These are phyloP conservation scores for Cudoniella acicularis DNA, from an alignment of 495 filamentous ascomycete species.

Conservation along the genomic window DNA sequence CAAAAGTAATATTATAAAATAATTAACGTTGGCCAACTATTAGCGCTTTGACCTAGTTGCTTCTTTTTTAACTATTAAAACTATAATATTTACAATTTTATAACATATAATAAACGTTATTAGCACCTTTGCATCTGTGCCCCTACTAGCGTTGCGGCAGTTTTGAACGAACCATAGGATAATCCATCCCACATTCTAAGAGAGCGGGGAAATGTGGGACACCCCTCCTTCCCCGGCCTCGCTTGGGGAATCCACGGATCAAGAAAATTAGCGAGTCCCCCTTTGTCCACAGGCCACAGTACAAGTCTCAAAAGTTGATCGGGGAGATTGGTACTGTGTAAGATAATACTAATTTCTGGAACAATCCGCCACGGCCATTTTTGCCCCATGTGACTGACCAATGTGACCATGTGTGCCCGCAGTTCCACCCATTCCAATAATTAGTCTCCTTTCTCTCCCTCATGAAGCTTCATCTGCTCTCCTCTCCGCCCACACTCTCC, in stretches of 20 bases:
- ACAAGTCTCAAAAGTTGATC: not conserved
- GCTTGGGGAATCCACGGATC: not conserved
- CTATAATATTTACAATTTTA: not conserved
- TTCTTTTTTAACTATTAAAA: not conserved
- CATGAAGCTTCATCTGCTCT: not conserved
- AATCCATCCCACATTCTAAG: not conserved
- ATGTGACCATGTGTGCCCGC: not conserved
- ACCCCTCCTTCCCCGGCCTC: not conserved
- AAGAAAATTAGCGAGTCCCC: not conserved
- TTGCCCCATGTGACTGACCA: not conserved
- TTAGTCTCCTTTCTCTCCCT: not conserved
- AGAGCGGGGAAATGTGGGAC: not conserved
- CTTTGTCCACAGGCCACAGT: not conserved
- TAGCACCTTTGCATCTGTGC: not conserved
- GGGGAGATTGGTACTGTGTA: not conserved
- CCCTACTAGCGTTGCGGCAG: not conserved
- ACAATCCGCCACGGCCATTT: not conserved
- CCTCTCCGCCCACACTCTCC: not conserved
- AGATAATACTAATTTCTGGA: not conserved
- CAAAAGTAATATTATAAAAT: not conserved
- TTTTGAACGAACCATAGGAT: not conserved
- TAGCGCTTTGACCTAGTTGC: not conserved
- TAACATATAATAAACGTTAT: not conserved
- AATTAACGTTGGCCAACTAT: not conserved
- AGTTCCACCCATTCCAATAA: not conserved